Evolutionary conservation across 768 basidiomycete genomes (phyloP).

Genomic region (Saitozyma sp.): DNA sequence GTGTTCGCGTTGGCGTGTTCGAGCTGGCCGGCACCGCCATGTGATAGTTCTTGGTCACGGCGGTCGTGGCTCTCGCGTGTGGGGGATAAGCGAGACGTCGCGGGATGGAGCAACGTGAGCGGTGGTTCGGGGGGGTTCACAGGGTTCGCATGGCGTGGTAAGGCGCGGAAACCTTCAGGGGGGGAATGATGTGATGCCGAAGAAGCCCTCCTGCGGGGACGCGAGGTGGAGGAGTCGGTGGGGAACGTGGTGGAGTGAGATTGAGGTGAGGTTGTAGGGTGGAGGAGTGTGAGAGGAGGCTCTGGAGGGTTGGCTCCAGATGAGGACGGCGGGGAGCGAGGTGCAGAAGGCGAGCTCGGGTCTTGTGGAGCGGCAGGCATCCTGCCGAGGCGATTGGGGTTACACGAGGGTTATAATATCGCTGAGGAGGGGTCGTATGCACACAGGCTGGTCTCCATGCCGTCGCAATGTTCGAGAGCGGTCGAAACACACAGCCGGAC

Average conservation of each 20-base stretch:
- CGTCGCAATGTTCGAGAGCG: no score
- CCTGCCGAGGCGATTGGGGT: no score
- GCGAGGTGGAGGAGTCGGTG: constrained; percentile 7
- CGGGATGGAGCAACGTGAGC: constrained; percentile 28
- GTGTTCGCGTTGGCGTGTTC: no score
- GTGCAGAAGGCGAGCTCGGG: background rate
- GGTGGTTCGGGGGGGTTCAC: constrained; percentile 35
- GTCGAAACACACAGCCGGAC: no score
- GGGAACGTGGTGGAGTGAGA: constrained; percentile 1
- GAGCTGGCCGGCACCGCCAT: background rate
- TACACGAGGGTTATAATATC: no score
- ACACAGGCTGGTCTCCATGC: no score
- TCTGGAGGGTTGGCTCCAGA: constrained; percentile 19
- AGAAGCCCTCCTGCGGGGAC: no score
- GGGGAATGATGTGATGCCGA: no score
- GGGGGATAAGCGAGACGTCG: constrained; percentile 5
- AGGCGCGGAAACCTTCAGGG: no score
- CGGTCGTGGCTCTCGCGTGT: background rate
- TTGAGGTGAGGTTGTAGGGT: constrained; percentile 11
- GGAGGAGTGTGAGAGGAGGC: constrained; percentile 26
- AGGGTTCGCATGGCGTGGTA: constrained; percentile 13
- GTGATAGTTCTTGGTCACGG: background rate
- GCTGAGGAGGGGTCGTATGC: no score
- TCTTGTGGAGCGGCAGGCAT: no score
- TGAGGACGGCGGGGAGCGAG: constrained; percentile 13